Conservation (phyloP, 345 rosid species). For the Brassica juncea region DNA sequence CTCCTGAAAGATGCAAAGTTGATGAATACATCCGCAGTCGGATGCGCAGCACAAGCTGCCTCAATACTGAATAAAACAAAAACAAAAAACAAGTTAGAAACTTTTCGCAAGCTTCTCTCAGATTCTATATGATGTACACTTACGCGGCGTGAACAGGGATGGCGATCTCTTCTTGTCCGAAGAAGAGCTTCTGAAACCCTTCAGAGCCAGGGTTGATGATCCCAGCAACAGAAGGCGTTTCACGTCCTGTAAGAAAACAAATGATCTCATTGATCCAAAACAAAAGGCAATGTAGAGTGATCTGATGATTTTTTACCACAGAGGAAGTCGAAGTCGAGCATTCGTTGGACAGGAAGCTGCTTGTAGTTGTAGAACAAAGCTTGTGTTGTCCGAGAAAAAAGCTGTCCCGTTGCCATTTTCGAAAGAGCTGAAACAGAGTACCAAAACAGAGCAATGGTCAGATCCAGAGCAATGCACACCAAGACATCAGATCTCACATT, state of each 20-base stretch:
- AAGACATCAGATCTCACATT: conserved; percentile 5
- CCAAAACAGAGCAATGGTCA: background rate
- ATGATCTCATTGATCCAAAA: background rate
- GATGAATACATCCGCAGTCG: conserved; percentile 95
- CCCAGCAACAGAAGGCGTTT: conserved; percentile 98
- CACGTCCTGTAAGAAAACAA: conserved; percentile 59
- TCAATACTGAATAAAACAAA: conserved; percentile 62
- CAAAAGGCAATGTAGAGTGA: background rate
- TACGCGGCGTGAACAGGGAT: conserved; percentile 98
- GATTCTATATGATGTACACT: background rate
- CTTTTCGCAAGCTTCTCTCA: background rate
- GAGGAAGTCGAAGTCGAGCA: conserved; percentile 99
- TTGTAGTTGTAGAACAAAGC: conserved; percentile 92
- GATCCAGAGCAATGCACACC: conserved; percentile 30
- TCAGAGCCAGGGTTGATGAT: conserved; percentile 92
- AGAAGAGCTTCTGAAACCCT: conserved; percentile 96
- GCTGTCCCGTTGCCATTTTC: conserved; percentile 89
- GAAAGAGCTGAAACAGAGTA: conserved; percentile 42
- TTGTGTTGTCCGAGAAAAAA: conserved; percentile 88
- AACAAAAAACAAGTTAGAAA: conserved; percentile 28
- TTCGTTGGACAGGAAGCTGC: conserved; percentile 97
- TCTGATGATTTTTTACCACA: conserved; percentile 51
- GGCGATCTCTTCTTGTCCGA: conserved; percentile 98
- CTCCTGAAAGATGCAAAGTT: conserved; percentile 98
- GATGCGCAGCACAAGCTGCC: conserved; percentile 90